Percentiles rank a stretch among this genome's conserved stretches.
phyloP scores from a whole-genome alignment of 2,329 filamentous ascomycete genomes.

The Colletotrichum sp. region DNA sequence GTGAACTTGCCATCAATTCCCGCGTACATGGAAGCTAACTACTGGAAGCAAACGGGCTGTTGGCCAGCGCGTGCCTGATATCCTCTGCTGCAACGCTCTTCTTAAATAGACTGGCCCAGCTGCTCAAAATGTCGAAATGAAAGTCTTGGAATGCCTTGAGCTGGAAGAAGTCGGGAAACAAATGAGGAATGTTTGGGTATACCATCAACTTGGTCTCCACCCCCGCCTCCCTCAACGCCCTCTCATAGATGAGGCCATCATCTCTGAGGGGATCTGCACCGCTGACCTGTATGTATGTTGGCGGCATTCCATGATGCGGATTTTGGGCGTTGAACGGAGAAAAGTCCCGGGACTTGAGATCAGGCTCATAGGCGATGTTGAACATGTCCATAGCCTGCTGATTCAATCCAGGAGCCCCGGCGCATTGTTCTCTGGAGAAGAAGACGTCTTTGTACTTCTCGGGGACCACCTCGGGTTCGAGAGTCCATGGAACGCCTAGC shows the following conservation, averaged over 20 bases:
- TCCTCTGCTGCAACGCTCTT: neutral
- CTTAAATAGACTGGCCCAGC: neutral
- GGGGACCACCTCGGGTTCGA: slow-evolving; percentile 15
- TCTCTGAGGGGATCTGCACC: slow-evolving; percentile 57
- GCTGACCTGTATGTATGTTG: slow-evolving; percentile 53
- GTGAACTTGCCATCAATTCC: neutral
- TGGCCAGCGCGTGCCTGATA: neutral
- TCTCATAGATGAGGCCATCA: slow-evolving; percentile 56
- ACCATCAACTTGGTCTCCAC: slow-evolving; percentile 40
- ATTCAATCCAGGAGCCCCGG: slow-evolving; percentile 37
- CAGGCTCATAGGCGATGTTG: slow-evolving; percentile 30
- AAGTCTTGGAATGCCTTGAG: neutral
- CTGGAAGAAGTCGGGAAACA: neutral
- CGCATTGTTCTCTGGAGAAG: slow-evolving; percentile 45
- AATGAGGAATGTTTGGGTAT: neutral
- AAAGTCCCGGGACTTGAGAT: slow-evolving; percentile 30
- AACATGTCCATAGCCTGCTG: slow-evolving; percentile 28
- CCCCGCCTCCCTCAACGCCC: slow-evolving; percentile 44
- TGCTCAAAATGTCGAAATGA: neutral
- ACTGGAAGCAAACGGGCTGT: neutral
- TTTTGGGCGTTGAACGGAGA: slow-evolving; percentile 35
- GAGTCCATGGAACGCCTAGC: neutral
- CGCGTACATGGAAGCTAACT: neutral
- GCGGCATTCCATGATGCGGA: slow-evolving; percentile 40
- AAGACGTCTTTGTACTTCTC: slow-evolving; percentile 41